A percentile compares a stretch with the other conserved stretches of the same genome.
phyloP scores from a whole-genome alignment of 2,329 filamentous ascomycete genomes.

The Xylariaceae sp. region DNA sequence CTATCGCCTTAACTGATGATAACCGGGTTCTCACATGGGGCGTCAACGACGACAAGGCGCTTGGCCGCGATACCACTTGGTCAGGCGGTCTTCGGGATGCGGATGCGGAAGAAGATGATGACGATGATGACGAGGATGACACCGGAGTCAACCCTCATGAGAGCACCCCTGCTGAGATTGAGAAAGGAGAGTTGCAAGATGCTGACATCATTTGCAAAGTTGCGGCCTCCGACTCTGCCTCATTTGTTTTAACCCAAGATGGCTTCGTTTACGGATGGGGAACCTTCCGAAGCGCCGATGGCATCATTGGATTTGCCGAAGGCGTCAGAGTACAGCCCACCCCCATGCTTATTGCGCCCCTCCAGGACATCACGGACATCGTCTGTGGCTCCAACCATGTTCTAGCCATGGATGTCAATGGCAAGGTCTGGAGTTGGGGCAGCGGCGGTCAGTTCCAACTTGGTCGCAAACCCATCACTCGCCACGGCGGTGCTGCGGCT shows the following conservation, averaged over 20 bases:
- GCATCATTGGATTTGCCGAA: slow-evolving; percentile 59
- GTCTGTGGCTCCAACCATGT: slow-evolving; percentile 67
- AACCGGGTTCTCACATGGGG: slow-evolving; percentile 74
- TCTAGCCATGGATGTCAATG: slow-evolving; percentile 62
- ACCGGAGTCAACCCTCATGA: slow-evolving; percentile 67
- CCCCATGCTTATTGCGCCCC: slow-evolving; percentile 45
- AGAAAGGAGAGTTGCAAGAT: slow-evolving; percentile 52
- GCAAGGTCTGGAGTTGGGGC: slow-evolving; percentile 68
- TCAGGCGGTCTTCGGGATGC: slow-evolving; percentile 57
- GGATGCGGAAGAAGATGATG: slow-evolving; percentile 37
- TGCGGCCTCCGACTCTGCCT: slow-evolving; percentile 56
- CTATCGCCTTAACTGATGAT: slow-evolving; percentile 61
- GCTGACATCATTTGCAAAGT: slow-evolving; percentile 58
- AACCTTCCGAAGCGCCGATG: slow-evolving; percentile 54
- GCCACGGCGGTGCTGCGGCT: slow-evolving; percentile 22
- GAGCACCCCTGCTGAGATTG: slow-evolving; percentile 58
- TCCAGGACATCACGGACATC: slow-evolving; percentile 59
- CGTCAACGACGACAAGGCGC: slow-evolving; percentile 69
- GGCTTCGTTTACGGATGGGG: slow-evolving; percentile 65
- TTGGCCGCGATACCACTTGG: slow-evolving; percentile 63
- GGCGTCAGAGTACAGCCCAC: slow-evolving; percentile 42
- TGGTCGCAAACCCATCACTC: slow-evolving; percentile 53
- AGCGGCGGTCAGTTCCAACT: slow-evolving; percentile 72
- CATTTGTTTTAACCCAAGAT: slow-evolving; percentile 58
- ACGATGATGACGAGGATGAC: slow-evolving; percentile 47